Conservation (phyloP, 352 stramenopile genomes). For the Phytophthora europaea region DNA sequence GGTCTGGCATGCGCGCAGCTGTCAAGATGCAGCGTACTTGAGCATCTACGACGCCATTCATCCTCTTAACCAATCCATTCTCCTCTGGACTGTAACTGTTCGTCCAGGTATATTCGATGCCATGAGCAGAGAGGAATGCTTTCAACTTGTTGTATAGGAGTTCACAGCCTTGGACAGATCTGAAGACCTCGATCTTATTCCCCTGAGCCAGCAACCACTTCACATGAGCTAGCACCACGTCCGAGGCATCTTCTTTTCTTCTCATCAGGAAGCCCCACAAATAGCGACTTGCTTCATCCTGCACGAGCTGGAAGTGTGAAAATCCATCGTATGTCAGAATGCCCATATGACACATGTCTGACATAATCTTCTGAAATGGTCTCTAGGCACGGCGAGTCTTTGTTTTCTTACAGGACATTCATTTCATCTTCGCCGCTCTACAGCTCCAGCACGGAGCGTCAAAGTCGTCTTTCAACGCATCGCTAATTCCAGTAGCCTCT, state of each 20-base stretch:
- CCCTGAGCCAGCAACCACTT: not conserved
- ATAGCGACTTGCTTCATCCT: not conserved
- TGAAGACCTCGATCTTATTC: not conserved
- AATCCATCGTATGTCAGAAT: constrained; percentile 6
- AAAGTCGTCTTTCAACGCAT: not conserved
- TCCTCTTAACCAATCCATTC: too few relatives aligned
- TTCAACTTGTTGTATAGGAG: not conserved
- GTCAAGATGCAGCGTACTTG: not conserved
- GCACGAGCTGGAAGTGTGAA: constrained; percentile 17
- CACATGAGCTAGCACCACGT: not conserved
- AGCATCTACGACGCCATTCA: not conserved
- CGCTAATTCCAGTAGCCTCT: not conserved
- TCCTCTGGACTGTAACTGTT: not conserved
- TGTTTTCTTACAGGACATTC: constrained; percentile 21
- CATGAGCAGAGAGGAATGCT: not conserved
- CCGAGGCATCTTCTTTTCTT: not conserved
- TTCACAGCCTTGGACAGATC: not conserved
- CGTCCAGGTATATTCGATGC: not conserved
- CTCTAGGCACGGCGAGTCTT: not conserved
- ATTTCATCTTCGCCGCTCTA: constrained; percentile 3
- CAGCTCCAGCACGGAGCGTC: constrained; percentile 10
- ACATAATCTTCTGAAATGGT: constrained; percentile 28
- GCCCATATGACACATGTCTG: constrained; percentile 17
- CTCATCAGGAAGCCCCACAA: not conserved
- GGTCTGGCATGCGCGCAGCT: not conserved